Base-by-base conservation (phyloP, 495 filamentous ascomycete genomes). In the Neurospora sp. region DNA sequence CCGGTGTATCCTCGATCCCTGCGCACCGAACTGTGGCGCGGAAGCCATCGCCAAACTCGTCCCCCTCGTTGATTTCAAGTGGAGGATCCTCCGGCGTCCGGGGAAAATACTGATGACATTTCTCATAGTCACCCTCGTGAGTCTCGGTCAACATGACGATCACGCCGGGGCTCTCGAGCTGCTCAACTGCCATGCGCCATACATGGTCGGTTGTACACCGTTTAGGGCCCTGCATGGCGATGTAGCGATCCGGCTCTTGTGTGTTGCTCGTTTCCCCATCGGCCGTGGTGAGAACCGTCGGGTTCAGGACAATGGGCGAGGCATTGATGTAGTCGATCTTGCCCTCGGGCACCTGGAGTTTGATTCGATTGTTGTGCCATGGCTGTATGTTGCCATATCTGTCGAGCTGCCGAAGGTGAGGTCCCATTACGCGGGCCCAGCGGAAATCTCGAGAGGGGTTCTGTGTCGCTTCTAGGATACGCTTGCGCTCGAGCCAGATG, bases 61-160 rank as follows among this genome's bases (percentile, higher is more conserved):
- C 85, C 69, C 83, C 73, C 46, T 88, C 83, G 76, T 90, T 89
- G 73, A 92, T 80, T 31, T 81, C 78, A 69, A 90, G 77, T 4
- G 81, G 81, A 0, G 89, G 83, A 31, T 89, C 84, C 27, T 90
- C 85, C 20, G 82, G 72, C 39, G 85, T 83, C 38, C 87, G 80
- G 0, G 96, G 96, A 75, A 94, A 99, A 76, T 99, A 99, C 62
- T 91, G 94, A 59, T 85, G 93, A 79, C 96, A 98, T 81, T 99
- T 98, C 77, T 97, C 93, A 75, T 86, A 85, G n/a, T 88, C 89
- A 3, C 86, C 83, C 80, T 97, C 95, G 74, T 92, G 89, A 1
- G 93, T 97, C 78, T 94, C 92, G 27, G 95, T 98, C 75, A 98
- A 88, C 96, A 98, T 98, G 39, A 98, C 91, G 70, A 99, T 91